phyloP scores from a whole-genome alignment of 805 yeast genomes.

The Barnettozyma sucrosica region DNA sequence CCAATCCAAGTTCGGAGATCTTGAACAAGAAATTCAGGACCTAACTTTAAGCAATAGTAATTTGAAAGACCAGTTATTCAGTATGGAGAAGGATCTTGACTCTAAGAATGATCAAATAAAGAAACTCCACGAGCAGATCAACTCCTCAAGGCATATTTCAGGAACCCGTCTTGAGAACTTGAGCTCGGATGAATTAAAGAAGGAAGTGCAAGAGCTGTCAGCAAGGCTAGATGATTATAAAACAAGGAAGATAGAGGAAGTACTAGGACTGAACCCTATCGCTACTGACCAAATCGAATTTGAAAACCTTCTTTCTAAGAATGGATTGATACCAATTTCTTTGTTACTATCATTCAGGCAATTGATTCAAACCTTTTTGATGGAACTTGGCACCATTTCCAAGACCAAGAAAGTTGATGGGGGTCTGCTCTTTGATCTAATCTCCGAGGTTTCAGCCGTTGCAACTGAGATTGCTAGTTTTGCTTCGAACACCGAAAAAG shows the following conservation, averaged over 20 bases:
- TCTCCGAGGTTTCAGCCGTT: slow-evolving; percentile 42
- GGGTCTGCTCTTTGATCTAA: slow-evolving; percentile 43
- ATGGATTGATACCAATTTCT: slow-evolving; percentile 43
- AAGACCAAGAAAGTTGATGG: slow-evolving; percentile 14
- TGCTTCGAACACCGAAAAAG: slow-evolving; percentile 33
- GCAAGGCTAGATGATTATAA: slow-evolving; percentile 44
- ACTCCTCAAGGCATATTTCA: not conserved
- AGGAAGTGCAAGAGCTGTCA: slow-evolving; percentile 43
- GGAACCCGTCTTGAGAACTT: slow-evolving; percentile 12
- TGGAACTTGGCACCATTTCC: slow-evolving; percentile 27
- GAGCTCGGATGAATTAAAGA: slow-evolving; percentile 31
- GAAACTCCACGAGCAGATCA: slow-evolving; percentile 3
- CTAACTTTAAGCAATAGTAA: slow-evolving; percentile 18
- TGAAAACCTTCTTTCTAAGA: slow-evolving; percentile 25
- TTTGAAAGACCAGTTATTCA: slow-evolving; percentile 15
- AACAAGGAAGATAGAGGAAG: slow-evolving; percentile 26
- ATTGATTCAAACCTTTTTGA: slow-evolving; percentile 40
- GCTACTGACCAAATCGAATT: slow-evolving; percentile 23
- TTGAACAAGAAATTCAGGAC: slow-evolving; percentile 19
- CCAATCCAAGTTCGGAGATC: slow-evolving; percentile 24
- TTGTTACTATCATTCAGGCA: slow-evolving; percentile 42
- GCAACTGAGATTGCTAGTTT: slow-evolving; percentile 26
- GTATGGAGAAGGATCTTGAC: slow-evolving; percentile 17
- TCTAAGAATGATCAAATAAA: slow-evolving; percentile 8
- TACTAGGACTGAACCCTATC: slow-evolving; percentile 18